These are phyloP conservation scores for Crithidia brevicula DNA, from an alignment of 208 protist species.

Conservation along the genomic window DNA sequence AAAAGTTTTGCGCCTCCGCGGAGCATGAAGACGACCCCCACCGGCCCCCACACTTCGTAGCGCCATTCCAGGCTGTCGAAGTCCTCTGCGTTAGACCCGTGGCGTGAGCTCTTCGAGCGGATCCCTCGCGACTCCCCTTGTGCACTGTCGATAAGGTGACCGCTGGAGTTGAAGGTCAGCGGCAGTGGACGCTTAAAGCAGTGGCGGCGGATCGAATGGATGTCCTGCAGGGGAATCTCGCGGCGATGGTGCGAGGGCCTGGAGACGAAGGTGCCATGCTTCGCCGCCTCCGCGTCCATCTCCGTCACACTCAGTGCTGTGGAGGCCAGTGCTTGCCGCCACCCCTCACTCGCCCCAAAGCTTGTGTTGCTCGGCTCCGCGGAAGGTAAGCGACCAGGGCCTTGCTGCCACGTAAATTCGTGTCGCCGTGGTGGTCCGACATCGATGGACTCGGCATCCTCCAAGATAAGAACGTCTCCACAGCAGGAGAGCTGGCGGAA, in stretches of 20 bases:
- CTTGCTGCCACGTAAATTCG: slow-evolving; percentile 31
- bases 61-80: slow-evolving; percentile 26
- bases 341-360: neutral
- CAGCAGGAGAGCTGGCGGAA: slow-evolving; percentile 23
- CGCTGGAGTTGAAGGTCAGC: slow-evolving; percentile 29
- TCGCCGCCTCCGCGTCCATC: neutral
- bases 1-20: slow-evolving; percentile 32
- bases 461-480: slow-evolving; percentile 22
- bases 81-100: slow-evolving; percentile 1
- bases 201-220: slow-evolving; percentile 35
- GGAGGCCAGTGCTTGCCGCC: slow-evolving; percentile 9
- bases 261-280: neutral
- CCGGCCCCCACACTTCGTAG: slow-evolving; percentile 48
- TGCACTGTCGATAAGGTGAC: neutral
- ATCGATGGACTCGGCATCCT: slow-evolving; percentile 21
- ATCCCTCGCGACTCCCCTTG: neutral
- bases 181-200: slow-evolving; percentile 37
- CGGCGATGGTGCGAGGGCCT: slow-evolving; percentile 17
- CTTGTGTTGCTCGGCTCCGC: neutral
- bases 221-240: slow-evolving; percentile 35
- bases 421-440: slow-evolving; percentile 16
- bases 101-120: neutral
- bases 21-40: slow-evolving; percentile 38
- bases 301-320: neutral
- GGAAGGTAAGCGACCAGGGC: slow-evolving; percentile 16